Evolutionary conservation across 164 flowering plant genomes (phyloP).

Genomic region (Vitis labrusca): DNA sequence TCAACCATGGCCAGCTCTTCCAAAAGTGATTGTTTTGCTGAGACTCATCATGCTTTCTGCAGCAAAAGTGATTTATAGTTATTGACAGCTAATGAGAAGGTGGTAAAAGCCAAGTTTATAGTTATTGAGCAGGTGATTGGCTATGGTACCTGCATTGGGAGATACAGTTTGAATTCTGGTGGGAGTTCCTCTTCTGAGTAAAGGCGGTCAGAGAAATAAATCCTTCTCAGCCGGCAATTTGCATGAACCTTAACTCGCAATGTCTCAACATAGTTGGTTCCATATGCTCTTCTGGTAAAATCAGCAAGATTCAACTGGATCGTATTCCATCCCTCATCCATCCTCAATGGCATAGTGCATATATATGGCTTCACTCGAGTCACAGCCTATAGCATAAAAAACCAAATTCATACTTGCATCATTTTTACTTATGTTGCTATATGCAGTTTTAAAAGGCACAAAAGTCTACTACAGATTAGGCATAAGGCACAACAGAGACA

Average conservation of each 20-base stretch:
- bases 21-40: not conserved
- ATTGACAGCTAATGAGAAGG: not conserved
- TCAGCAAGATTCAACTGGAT: constrained; percentile 94
- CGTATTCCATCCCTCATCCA: constrained; percentile 99
- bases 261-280: constrained; percentile 97
- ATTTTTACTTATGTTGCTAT: not conserved
- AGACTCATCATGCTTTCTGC: constrained; percentile 4
- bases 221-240: constrained; percentile 92
- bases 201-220: constrained; percentile 93
- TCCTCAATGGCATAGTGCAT: constrained; percentile 95
- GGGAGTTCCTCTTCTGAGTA: constrained; percentile 99
- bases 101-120: not conserved
- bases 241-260: constrained; percentile 98
- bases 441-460: not conserved
- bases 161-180: constrained; percentile 94
- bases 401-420: not conserved
- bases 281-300: constrained; percentile 89
- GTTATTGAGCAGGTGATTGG: not conserved
- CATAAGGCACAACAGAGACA: no score
- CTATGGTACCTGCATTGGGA: constrained; percentile 78
- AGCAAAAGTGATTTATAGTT: not conserved
- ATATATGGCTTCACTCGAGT: constrained; percentile 97
- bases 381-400: constrained; percentile 50
- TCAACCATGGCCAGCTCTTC: not conserved
- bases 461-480: no score